These are phyloP conservation scores for Pleurotus pulmonarius DNA, from an alignment of 768 basidiomycete species.

Conservation along the genomic window DNA sequence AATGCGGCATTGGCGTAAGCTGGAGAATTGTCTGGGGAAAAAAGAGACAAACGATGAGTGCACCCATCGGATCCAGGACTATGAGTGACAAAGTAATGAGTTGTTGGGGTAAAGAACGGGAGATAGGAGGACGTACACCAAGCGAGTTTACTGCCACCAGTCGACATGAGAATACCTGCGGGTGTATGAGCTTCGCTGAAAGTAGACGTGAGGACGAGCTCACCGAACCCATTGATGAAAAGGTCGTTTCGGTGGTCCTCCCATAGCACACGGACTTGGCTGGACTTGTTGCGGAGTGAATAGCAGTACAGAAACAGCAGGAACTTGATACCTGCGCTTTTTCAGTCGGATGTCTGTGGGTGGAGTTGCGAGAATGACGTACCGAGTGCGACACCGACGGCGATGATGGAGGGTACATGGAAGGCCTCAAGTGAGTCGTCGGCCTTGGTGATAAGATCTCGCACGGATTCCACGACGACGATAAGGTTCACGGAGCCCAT, in stretches of 20 bases:
- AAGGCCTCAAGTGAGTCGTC: constrained; percentile 53
- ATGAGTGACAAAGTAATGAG: neutral
- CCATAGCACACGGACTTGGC: constrained; percentile 91
- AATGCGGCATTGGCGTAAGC: constrained; percentile 4
- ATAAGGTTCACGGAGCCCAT: constrained; percentile 92
- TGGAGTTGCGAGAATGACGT: constrained; percentile 12
- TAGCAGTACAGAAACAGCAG: constrained; percentile 83
- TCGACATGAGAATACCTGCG: constrained; percentile 76
- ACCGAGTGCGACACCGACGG: constrained; percentile 82
- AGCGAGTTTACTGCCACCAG: constrained; percentile 68
- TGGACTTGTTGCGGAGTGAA: constrained; percentile 71
- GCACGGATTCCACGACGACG: constrained; percentile 82
- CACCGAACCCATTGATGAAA: constrained; percentile 74
- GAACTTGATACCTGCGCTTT: constrained; percentile 66
- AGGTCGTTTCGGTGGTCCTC: constrained; percentile 93
- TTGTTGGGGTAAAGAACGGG: neutral
- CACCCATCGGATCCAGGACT: constrained; percentile 79
- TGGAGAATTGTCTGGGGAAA: constrained; percentile 3
- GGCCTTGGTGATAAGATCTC: constrained; percentile 56
- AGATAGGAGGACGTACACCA: constrained; percentile 62
- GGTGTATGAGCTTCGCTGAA: neutral
- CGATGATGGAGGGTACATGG: constrained; percentile 76
- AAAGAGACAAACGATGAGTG: constrained; percentile 52
- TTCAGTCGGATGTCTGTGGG: neutral
- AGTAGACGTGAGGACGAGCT: constrained; percentile 11